phyloP scores from a whole-genome alignment of 2,329 filamentous ascomycete species.

The Ceratocystis eucalypticola region DNA sequence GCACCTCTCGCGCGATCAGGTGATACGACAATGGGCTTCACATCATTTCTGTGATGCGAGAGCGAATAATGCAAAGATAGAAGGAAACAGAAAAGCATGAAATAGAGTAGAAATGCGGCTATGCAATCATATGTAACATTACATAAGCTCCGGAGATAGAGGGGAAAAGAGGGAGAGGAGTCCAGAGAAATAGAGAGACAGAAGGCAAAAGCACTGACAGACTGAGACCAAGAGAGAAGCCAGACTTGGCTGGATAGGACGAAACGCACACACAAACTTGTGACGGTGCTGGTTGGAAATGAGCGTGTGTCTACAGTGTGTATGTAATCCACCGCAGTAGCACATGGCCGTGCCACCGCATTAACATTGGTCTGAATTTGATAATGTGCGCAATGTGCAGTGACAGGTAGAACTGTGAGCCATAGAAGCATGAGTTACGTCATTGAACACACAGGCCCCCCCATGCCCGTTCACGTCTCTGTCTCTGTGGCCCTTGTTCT shows the following conservation, averaged over 20 bases:
- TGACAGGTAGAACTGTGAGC: neutral
- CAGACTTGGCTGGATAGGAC: too few species aligned
- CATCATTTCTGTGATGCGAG: neutral
- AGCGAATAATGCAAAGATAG: neutral
- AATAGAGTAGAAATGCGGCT: neutral
- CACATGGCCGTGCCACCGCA: neutral
- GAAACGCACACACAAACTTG: too few species aligned
- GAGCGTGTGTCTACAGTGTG: too few species aligned
- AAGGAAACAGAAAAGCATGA: neutral
- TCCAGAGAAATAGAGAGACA: neutral
- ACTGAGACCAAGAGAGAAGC: too few species aligned
- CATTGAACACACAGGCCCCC: neutral
- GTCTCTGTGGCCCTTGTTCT: neutral
- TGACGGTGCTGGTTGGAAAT: too few species aligned
- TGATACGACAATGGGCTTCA: neutral
- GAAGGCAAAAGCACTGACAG: neutral
- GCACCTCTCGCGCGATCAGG: too few species aligned
- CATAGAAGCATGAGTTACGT: neutral
- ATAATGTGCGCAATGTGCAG: neutral
- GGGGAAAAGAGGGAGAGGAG: neutral
- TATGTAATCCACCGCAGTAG: neutral
- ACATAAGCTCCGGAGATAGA: neutral
- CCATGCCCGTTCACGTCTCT: neutral
- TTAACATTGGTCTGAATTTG: neutral
- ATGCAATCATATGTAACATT: neutral